Base-by-base conservation (phyloP, 345 rosid genomes). In the Syzygium aqueum region DNA sequence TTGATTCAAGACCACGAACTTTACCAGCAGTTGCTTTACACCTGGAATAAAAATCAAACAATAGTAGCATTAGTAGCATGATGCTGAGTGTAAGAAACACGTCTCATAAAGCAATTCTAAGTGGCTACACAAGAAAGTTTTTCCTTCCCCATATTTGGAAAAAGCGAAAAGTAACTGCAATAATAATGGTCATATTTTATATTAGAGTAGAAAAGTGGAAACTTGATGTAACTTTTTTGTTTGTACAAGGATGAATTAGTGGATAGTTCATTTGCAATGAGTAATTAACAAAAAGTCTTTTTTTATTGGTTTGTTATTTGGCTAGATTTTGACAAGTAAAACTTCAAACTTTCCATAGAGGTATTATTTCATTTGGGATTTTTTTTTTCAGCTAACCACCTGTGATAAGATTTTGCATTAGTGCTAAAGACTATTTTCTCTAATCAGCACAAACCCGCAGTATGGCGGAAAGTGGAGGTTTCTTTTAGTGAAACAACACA, bases 1-100 rank as follows among this genome's bases (percentile, higher is more conserved):
- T 85, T 22, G 91, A 54, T 84, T 92, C 92, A 19, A 73, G 89
- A 63, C 86, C 90, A 11, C 51, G 89, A 54, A 88, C 94, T 87
- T 89, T 92, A 78, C 89, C 87, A 15, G 86, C 92, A 19, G 87
- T 80, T 86, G 87, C 92, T 89, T 86, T 88, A 50, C 84, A 86
- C 89, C 95, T 92, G 88, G 59, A 85, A 86, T 63, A 77, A 86
- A 80, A 40, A 86, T n/a, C n/a, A 85, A 59, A 27, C 84, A 84
- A 52, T 23, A 63, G n/a, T 19, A 61, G 57, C 84, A 56, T 88
- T 33, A 67, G 49, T 67, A 67, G 80, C 80, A 67, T 67, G 80
- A 67, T 67, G 49, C 7, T 40, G 80, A 33, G 80, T 33, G 80
- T 33, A 17, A 46, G 80, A 67, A 67, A 33, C 80, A 67, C 80